Percentiles rank a stretch among this genome's conserved stretches.
Conservation (phyloP, 352 stramenopile species). For the Phytopythium mirpurense region DNA sequence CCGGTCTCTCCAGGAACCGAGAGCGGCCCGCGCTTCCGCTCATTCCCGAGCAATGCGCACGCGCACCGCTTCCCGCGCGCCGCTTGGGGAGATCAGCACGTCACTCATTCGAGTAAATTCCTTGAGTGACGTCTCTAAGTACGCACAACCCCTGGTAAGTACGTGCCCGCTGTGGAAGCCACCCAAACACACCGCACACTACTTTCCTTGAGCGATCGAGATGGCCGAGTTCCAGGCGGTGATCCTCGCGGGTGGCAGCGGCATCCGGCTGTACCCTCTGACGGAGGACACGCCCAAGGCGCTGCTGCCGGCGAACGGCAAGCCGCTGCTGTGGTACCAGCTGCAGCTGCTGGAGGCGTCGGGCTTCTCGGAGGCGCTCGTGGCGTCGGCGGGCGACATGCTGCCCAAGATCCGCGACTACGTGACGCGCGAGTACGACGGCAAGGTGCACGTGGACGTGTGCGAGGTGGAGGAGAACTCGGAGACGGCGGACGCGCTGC, state of each 20-base stretch:
- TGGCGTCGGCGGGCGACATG: conserved; percentile 58
- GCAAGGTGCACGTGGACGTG: conserved; percentile 74
- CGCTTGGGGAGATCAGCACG: background rate
- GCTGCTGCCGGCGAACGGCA: conserved; percentile 54
- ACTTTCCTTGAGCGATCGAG: background rate
- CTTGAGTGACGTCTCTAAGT: background rate
- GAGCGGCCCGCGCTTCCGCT: background rate
- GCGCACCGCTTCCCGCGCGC: background rate
- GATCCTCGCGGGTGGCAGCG: conserved; percentile 73
- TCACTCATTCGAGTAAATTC: background rate
- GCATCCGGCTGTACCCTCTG: conserved; percentile 73
- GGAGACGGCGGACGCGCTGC: conserved; percentile 70
- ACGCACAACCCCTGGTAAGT: too few relatives aligned
- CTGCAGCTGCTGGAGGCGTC: conserved; percentile 71
- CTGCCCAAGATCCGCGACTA: conserved; percentile 72
- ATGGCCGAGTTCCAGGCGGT: conserved; percentile 86
- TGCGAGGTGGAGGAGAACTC: conserved; percentile 66
- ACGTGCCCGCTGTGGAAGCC: too few relatives aligned
- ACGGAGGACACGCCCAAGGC: conserved; percentile 77
- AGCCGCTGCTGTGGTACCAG: conserved; percentile 80
- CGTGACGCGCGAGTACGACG: conserved; percentile 69
- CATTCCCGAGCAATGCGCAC: background rate
- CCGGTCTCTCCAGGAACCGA: background rate
- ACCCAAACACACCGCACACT: too few relatives aligned
- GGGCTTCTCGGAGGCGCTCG: conserved; percentile 73